Evolutionary conservation across 345 rosid species (phyloP).

Genomic region (Carallia brachiata): DNA sequence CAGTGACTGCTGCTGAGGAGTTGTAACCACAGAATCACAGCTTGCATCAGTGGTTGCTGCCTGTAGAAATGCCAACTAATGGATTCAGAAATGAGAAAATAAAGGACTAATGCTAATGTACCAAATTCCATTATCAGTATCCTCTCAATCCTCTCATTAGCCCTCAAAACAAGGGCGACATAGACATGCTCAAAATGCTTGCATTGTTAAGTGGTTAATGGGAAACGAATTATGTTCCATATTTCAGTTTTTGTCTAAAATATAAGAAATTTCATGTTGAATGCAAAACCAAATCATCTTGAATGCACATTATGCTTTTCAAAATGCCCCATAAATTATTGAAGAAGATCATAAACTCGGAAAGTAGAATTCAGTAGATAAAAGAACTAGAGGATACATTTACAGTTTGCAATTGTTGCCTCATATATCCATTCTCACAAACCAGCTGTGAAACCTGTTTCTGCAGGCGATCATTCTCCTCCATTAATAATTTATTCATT

Average conservation of each 20-base stretch:
- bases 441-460: slow-evolving; percentile 98
- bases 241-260: no score
- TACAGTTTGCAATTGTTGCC: slow-evolving; percentile 85
- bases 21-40: slow-evolving; percentile 92
- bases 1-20: slow-evolving; percentile 88
- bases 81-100: not conserved
- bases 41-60: slow-evolving; percentile 83
- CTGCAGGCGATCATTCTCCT: slow-evolving; percentile 96
- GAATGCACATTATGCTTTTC: no score
- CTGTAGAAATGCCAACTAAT: slow-evolving; percentile 35
- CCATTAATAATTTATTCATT: slow-evolving; percentile 97
- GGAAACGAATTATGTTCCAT: no score
- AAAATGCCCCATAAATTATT: not conserved
- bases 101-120: not conserved
- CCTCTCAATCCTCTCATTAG: not conserved
- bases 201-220: no score
- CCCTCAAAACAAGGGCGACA: no score
- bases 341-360: not conserved
- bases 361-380: not conserved
- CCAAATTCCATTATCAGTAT: not conserved
- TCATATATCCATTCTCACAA: slow-evolving; percentile 83
- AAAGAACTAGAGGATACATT: slow-evolving; percentile 19
- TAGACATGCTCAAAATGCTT: no score
- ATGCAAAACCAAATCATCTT: no score
- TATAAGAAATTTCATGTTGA: no score